phyloP scores from a whole-genome alignment of 2,329 filamentous ascomycete species.

The Zelopaecilomyces penicillatus region DNA sequence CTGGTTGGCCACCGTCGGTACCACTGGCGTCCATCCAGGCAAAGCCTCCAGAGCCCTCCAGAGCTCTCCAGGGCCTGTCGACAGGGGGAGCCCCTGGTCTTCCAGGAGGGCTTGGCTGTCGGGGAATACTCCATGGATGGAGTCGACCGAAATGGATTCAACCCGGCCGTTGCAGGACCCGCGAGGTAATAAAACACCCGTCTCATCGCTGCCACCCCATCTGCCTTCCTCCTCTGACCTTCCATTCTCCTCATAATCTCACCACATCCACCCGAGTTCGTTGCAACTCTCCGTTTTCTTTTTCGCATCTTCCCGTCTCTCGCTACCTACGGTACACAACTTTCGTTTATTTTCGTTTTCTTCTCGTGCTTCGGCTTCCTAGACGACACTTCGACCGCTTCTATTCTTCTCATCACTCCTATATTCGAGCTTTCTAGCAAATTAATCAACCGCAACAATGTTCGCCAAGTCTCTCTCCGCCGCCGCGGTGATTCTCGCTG shows the following conservation, averaged over 20 bases:
- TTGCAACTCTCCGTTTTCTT: background rate
- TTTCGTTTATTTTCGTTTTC: conserved; percentile 2
- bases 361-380: background rate
- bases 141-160: too few relatives aligned
- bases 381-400: background rate
- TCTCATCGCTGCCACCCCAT: conserved; percentile 1
- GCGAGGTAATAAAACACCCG: conserved; percentile 8
- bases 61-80: background rate
- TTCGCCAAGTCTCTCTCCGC: conserved; percentile 38
- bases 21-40: background rate
- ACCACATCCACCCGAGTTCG: conserved; percentile 3
- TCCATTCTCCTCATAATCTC: conserved; percentile 1
- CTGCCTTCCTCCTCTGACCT: conserved; percentile 1
- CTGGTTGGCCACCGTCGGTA: conserved; percentile 10
- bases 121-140: background rate
- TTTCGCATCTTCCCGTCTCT: conserved; percentile 6
- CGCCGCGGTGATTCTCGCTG: conserved; percentile 40
- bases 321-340: conserved; percentile 6
- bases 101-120: background rate
- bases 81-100: background rate
- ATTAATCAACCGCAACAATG: conserved; percentile 18
- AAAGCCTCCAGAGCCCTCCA: too few relatives aligned
- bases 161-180: too few relatives aligned
- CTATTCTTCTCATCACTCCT: conserved; percentile 1
- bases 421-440: background rate